Conservation (phyloP, 305 asterid genomes). For the Andrographis paniculata region DNA sequence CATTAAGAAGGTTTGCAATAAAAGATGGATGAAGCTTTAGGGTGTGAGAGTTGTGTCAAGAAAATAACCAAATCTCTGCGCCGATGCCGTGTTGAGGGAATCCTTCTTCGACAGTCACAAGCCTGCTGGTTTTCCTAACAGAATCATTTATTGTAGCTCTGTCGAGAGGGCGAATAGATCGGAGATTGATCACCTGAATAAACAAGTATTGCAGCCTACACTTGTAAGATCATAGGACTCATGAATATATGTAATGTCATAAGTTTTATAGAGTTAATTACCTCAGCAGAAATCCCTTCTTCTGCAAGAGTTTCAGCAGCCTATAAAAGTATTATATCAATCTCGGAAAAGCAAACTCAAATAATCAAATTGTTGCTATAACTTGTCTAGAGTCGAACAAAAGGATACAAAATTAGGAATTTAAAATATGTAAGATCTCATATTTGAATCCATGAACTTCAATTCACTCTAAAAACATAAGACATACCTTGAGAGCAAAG, state of each 20-base stretch:
- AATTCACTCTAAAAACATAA: constrained; percentile 7
- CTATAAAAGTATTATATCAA: constrained; percentile 27
- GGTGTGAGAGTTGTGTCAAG: constrained; percentile 11
- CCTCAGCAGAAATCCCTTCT: constrained; percentile 93
- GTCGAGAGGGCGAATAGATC: constrained; percentile 93
- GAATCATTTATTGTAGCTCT: constrained; percentile 75
- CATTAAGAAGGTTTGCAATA: background rate
- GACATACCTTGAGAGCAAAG: constrained; percentile 74
- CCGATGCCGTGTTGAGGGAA: constrained; percentile 93
- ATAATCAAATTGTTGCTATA: no score
- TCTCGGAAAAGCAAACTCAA: no score
- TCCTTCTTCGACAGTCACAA: constrained; percentile 90
- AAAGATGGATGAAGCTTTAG: background rate
- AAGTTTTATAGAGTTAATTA: constrained; percentile 16
- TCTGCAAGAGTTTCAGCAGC: constrained; percentile 91
- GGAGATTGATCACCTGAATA: constrained; percentile 83
- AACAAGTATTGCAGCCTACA: background rate
- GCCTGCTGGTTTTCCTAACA: constrained; percentile 80
- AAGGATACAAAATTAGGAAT: no score
- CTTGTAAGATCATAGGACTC: background rate
- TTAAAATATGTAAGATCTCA: no score
- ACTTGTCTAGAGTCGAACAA: no score
- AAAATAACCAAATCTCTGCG: constrained; percentile 83
- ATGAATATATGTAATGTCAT: background rate
- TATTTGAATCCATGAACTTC: no score